Evolutionary conservation across 140 eudicot genomes (phyloP), one percentile per base, ranked within the genome.

Genomic region (Stevia rebaudiana): DNA sequence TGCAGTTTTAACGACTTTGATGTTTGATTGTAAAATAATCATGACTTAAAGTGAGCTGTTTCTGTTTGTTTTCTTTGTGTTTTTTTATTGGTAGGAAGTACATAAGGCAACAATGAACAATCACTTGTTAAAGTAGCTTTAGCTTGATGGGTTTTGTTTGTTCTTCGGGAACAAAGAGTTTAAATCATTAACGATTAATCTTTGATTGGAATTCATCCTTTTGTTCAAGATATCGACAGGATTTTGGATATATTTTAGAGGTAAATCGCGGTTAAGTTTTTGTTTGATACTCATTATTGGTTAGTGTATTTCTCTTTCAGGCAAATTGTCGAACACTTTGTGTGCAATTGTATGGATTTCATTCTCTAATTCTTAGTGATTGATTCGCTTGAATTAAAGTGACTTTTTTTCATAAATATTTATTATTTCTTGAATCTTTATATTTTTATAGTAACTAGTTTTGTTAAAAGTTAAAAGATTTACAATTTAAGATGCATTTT

Each of bases 1-100:
- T 50, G 36, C 60, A 19, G 25, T 50, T 74, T 19, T 75, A 68
- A 75, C 79, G 70, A 74, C 64, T 68, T 74, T 74, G 75, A 59
- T 74, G 69, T 67, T 49, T 67, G 48, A 67, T 48, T 18, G 47
- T 33, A 11, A 39, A 57, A 50, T 37, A 39, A 59, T 74, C 33
- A 74, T 67, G 28, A 18, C 69, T 47, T 56, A 46, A 35, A 46
- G 1, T 65, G 46, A 64, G 6, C 52, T 22, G n/a, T 18, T 74
- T 33, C 40, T 58, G 36, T 58, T 65, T 61, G 58, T 74, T 39
- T 12, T 57, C 9, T 72, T 63, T 65, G 22, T 44, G 40, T 68
- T 40, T 36, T 71, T 25, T 62, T 50, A 50, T 11, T 42, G 56
- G 78, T 65, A 74, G 44, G 63, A 66, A 73, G 61, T 73, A 65